Evolutionary conservation across 345 rosid species (phyloP).

Genomic region (Gossypioides kirkii): DNA sequence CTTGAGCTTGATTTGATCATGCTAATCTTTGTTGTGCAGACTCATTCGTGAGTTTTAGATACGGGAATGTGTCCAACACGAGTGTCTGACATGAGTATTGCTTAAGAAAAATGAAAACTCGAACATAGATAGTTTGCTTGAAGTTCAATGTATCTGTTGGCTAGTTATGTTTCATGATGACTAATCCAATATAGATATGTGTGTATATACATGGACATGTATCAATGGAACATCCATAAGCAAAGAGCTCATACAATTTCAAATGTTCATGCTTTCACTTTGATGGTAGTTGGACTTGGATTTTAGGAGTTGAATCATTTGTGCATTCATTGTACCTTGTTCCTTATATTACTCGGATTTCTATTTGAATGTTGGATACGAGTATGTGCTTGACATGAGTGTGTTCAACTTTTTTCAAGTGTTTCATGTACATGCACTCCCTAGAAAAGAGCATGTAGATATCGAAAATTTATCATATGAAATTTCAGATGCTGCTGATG

Average conservation of each 20-base stretch:
- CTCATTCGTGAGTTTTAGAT: neutral
- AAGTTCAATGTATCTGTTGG: neutral
- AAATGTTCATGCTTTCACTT: neutral
- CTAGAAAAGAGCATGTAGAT: too few relatives aligned
- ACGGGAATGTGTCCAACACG: too few relatives aligned
- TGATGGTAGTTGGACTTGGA: neutral
- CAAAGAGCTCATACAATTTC: neutral
- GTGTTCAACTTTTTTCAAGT: too few relatives aligned
- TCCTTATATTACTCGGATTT: neutral
- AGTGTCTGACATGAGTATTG: too few relatives aligned
- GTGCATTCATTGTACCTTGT: neutral
- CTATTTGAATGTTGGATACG: neutral
- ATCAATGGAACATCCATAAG: neutral
- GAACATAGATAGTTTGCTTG: neutral
- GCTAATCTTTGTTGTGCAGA: neutral
- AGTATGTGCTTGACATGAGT: too few relatives aligned
- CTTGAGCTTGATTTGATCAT: neutral
- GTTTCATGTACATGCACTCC: too few relatives aligned
- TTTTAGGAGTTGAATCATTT: neutral
- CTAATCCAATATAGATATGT: neutral
- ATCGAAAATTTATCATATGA: too few relatives aligned
- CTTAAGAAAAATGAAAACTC: too few relatives aligned
- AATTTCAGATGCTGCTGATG: too few relatives aligned
- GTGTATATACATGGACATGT: neutral
- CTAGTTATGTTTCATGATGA: neutral